phyloP scores from a whole-genome alignment of 140 eudicot genomes.

The Anethum foeniculum region DNA sequence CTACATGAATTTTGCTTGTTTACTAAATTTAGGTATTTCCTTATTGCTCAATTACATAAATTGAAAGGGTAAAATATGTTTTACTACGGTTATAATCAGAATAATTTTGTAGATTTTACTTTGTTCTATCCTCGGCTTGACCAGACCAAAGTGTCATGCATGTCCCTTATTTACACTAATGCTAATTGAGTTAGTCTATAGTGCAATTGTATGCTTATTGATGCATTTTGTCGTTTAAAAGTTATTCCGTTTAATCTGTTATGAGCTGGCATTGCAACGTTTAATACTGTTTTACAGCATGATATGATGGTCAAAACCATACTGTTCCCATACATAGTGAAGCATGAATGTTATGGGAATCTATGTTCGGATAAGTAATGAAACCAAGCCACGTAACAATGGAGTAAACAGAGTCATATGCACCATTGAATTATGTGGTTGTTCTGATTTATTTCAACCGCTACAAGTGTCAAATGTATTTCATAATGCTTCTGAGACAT shows the following conservation, averaged over 20 bases:
- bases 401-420: not conserved
- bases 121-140: not conserved
- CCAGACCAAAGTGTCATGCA: not conserved
- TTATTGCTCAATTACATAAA: no score
- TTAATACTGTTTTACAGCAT: constrained; percentile 53
- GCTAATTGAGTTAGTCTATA: not conserved
- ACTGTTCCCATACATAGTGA: constrained; percentile 19
- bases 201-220: not conserved
- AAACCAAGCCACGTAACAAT: no score
- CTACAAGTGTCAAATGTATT: constrained; percentile 25
- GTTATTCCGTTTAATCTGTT: no score
- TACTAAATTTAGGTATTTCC: no score
- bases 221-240: not conserved
- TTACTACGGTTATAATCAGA: no score
- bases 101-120: no score
- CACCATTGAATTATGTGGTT: constrained; percentile 10
- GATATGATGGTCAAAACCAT: constrained; percentile 58
- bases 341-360: constrained; percentile 10
- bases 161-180: not conserved
- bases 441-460: constrained; percentile 25
- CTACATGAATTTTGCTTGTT: no score
- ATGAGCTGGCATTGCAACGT: constrained; percentile 78
- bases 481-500: constrained; percentile 25
- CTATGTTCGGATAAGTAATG: no score
- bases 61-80: no score